Base-by-base conservation (phyloP, 176 grass and related monocot genomes). In the Tuctoria greenei region DNA sequence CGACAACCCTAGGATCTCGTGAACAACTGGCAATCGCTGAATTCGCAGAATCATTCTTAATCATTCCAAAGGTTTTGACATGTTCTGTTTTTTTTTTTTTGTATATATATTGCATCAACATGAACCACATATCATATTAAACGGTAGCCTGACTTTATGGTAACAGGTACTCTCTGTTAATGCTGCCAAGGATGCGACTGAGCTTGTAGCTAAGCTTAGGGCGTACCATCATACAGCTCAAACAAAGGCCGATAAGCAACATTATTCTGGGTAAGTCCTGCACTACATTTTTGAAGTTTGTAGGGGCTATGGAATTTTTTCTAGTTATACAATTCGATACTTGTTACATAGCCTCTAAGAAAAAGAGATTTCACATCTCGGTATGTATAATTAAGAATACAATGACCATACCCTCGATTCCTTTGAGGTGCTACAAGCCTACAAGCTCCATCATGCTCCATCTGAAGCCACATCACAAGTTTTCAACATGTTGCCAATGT, bases 191-290 rank as follows among this genome's bases (percentile, higher is more conserved):
- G 93, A 86, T 69, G 90, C 90, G 15, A 93, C 88, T 69, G 93
- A 97, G 62, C 84, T 93, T 59, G 93, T 93, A 55, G 90, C 93
- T 39, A 93, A 93, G 78, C 93, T 97, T 66, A 84, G 93, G 70
- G 90, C 93, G 35, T 97, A 97, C 64, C 93, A 97, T 77, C 83
- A 93, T 69, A 89, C 90, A 20, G 83, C 93, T 39, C 90, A 97
- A 82, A 97, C 88, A 40, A 93, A 91, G 81, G 90, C 90, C 15
- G 90, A 93, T 83, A 93, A 97, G 76, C 90, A 97, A 69, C 90
- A 97, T 59, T 84, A 86, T 77, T 93, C 90, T 74, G 90, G 93
- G 93, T 97, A 66, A 81, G 1, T 84, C 69, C 15, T 74, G 7
- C 69, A 24, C 66, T 57, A 67, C 52, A 31, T 31, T 31, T 31